phyloP scores from a whole-genome alignment of 2,329 filamentous ascomycete species.

The Exophiala mesophila region DNA sequence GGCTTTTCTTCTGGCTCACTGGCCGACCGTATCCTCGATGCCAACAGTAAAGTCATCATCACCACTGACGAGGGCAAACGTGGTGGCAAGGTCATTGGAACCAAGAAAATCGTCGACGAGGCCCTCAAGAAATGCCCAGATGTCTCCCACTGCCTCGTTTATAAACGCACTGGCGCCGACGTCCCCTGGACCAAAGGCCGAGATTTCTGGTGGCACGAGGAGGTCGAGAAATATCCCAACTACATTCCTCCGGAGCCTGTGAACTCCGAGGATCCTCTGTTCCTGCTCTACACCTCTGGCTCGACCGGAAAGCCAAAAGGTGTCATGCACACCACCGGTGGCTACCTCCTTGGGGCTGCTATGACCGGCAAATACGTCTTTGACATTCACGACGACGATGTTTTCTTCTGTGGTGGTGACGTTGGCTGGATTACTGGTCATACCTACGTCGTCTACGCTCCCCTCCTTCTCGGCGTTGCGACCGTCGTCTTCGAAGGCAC shows the following conservation, averaged over 20 bases:
- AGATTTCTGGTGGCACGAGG: conserved; percentile 98
- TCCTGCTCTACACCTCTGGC: conserved; percentile 95
- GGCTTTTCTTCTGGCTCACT: conserved; percentile 96
- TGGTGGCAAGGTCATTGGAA: conserved; percentile 91
- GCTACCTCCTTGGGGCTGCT: conserved; percentile 90
- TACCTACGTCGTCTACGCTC: conserved; percentile 96
- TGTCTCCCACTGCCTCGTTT: conserved; percentile 80
- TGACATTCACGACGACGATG: conserved; percentile 89
- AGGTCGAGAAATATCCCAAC: conserved; percentile 90
- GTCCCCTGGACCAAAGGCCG: conserved; percentile 85
- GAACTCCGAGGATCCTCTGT: conserved; percentile 91
- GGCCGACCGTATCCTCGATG: conserved; percentile 89
- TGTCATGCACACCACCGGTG: conserved; percentile 94
- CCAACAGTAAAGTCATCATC: conserved; percentile 86
- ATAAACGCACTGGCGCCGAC: conserved; percentile 89
- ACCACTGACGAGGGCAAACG: conserved; percentile 97
- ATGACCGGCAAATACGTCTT: conserved; percentile 98
- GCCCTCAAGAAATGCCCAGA: conserved; percentile 93
- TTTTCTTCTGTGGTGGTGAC: conserved; percentile 96
- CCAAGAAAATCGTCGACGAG: conserved; percentile 97
- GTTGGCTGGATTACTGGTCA: conserved; percentile 99
- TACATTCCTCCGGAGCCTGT: conserved; percentile 87
- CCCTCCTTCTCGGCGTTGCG: conserved; percentile 83
- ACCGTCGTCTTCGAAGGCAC: conserved; percentile 98
- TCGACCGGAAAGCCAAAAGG: conserved; percentile 99